Base-by-base conservation (phyloP, 208 protist genomes). In the Balamuthia mandrillaris region DNA sequence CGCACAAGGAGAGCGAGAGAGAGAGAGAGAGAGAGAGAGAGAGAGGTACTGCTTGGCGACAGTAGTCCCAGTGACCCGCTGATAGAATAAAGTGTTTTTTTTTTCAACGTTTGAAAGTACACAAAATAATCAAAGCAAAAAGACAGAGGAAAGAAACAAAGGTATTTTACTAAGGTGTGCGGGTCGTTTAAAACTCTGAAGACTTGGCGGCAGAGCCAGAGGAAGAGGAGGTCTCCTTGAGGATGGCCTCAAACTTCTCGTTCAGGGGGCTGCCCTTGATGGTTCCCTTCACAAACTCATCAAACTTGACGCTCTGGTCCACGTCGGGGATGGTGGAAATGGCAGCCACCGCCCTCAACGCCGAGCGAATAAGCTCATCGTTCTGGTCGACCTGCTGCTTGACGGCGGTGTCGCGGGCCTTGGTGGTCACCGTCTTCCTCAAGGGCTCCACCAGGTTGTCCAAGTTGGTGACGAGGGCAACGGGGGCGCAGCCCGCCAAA, bases 321-420 rank as follows among this genome's bases (percentile, higher is more conserved):
- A 81, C 60, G 72, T 81, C 72, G 27, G 72, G 72, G 29, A 81
- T 56, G 21, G 47, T 9, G 29, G 72, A 56, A 39, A 81, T 81
- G 51, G 72, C 72, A 35, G 72, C 72, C 31, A 81, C 60, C 35
- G 72, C 72, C 39, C 91, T 66, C 16, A 94, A 60, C n/a, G 90
- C 88, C 18, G 52, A 85, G 49, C 88, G 37, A n/a, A 90, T 86
- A 31, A 91, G 60, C 74, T 94, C 91, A 49, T 94, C 92, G 74
- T 93, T 92, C 52, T 88, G 56, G 31, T 94, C 91, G 18, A 92
- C 63, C 68, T 94, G 86, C 75, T 93, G 91, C 77, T 94, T 91
- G 37, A 93, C 91, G 14, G 89, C 60, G 2, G 47, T 72, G 18
- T 91, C 77, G 35, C 81, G 89, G n/a, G 61, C 45, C 81, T 93